These are phyloP conservation scores for Fusarium clavum DNA, from an alignment of 2,329 filamentous ascomycete species.

Conservation along the genomic window DNA sequence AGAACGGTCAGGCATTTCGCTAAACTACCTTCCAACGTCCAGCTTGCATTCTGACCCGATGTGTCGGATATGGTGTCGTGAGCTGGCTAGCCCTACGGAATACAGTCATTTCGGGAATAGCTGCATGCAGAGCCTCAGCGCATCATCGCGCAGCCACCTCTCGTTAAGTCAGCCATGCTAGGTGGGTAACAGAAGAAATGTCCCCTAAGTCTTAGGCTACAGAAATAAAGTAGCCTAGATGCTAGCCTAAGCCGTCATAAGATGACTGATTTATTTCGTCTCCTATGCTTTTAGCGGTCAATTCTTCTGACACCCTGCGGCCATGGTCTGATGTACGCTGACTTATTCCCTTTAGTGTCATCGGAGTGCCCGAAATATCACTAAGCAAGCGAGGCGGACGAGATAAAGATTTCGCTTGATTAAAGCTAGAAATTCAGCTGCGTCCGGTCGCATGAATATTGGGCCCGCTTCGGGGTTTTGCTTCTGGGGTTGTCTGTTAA, in stretches of 20 bases:
- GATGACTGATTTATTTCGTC: too few species aligned
- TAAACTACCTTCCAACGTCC: neutral
- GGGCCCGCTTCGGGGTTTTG: neutral
- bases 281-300: too few species aligned
- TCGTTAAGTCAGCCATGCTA: neutral
- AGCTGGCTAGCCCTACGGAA: neutral
- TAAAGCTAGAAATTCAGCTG: constrained; percentile 7
- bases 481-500: neutral
- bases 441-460: constrained; percentile 12
- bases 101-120: neutral
- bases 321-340: constrained; percentile 2
- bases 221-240: too few species aligned
- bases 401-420: neutral
- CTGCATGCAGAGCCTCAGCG: constrained; percentile 15
- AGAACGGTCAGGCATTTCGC: neutral
- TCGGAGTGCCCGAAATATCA: constrained; percentile 3
- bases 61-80: neutral
- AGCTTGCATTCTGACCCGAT: constrained; percentile 2
- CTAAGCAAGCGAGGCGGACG: neutral
- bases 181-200: too few species aligned
- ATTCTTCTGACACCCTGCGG: too few species aligned
- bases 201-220: too few species aligned
- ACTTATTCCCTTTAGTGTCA: neutral
- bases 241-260: too few species aligned
- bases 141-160: neutral